Base-by-base conservation (phyloP, 148 eudicot genomes). In the Diospyros lotus region DNA sequence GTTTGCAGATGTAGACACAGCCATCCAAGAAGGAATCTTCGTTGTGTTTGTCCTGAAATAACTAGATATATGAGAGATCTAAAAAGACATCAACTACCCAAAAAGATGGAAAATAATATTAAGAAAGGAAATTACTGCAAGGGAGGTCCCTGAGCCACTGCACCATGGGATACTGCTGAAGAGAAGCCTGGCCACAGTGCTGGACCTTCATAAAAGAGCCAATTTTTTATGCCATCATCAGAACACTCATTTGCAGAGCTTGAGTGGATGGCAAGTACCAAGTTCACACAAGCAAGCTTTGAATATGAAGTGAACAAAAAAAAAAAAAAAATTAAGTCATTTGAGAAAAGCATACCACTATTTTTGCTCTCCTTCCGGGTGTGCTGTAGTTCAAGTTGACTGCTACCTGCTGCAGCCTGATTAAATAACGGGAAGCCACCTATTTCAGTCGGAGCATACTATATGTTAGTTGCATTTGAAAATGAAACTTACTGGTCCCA, bases 1-100 rank as follows among this genome's bases (percentile, higher is more conserved):
- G 28, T 80, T 74, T 66, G 81, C 68, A 63, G 64, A 66, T 60
- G 79, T 67, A 65, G 80, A 17, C n/a, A 58, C 70, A 40, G 68
- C 77, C 71, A 77, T 50, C 85, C 82, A 81, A 73, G 87, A 58
- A 18, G 87, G 86, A 78, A 75, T 45, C 44, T 75, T 67, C 58
- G 50, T 56, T 51, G 75, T 72, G 44, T 85, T 71, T 6, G 76
- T 76, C 79, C 85, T 89, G 79, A 56, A 77, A 69, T 18, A 67
- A 15, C n/a, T 55, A 12, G 69, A 60, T 72, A 9, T 58, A 58
- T 82, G 69, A 83, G 68, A 43, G 38, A 12, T 52, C 4, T 9
- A 60, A 73, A 73, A 58, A 15, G 45, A 59, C 18, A 56, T 28
- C 4, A 43, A 41, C 50, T n/a, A 11, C 40, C 48, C 45, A 3